Evolutionary conservation across 2,329 filamentous ascomycete species (phyloP), one percentile per base, ranked within the genome.

Genomic region (Xylaria sp.): DNA sequence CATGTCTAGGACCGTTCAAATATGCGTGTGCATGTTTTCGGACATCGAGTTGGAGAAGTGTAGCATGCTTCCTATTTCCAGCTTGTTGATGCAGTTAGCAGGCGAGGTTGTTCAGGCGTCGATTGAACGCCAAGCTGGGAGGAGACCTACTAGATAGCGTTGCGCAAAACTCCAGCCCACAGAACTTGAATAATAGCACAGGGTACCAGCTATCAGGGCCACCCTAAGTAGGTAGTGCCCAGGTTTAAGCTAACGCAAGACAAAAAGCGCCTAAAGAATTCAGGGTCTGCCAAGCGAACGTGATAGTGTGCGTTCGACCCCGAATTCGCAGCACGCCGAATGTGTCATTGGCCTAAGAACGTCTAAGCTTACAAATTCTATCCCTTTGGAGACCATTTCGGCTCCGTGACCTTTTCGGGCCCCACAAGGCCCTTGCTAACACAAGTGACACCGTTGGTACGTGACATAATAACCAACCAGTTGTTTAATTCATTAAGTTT

Each of bases 271-370:
- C 15, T 46, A 46, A 46, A 46, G 41, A 46, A 46, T 46, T 46
- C 41, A 46, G 41, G 41, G 41, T 46, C 13, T 7, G 41, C 41
- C 41, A 46, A 46, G 41, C 41, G 41, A 46, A n/a, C 13, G 18
- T 3, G 6, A 46, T 46, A 46, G 41, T 5, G 13, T 5, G 41
- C 18, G 20, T 23, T 32, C 34, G 34, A 37, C 32, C 64, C 65
- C 55, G 60, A 65, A 46, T 59, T 68, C 60, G 65, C 68, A 60
- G 63, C 37, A 48, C 52, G 64, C 71, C 71, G 71, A 54, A 70
- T 73, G 71, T 70, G 71, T 73, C 71, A 73, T 37, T 63, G 50
- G 60, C 61, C 67, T 54, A 15, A 18, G 51, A 8, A 25, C 25
- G 44, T 58, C 18, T 23, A 54, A 58, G 61, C 58, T 64, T 59